Evolutionary conservation across 148 eudicot species (phyloP).

Genomic region (Vaccinium corymbosum): DNA sequence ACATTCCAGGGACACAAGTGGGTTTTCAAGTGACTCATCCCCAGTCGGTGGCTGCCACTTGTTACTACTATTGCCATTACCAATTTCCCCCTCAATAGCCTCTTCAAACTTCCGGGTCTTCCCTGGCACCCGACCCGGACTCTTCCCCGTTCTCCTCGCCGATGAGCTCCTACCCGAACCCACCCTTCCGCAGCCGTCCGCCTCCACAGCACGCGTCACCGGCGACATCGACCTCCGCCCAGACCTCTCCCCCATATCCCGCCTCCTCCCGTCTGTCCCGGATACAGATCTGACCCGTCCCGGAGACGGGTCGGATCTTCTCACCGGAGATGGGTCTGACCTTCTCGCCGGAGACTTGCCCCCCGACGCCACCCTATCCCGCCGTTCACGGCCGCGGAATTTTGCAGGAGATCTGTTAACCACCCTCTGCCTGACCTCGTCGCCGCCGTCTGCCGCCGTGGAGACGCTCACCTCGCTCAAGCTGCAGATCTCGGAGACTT

Average conservation of each 20-base stretch:
- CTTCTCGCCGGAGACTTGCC: conserved; percentile 43
- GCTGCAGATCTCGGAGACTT: conserved; percentile 39
- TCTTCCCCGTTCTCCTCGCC: conserved; percentile 14
- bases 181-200: not conserved
- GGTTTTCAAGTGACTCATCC: conserved; percentile 26
- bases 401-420: conserved; percentile 26
- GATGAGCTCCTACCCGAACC: conserved; percentile 8
- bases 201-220: not conserved
- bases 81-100: not conserved
- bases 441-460: conserved; percentile 24
- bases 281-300: conserved; percentile 28
- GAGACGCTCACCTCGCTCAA: conserved; percentile 44
- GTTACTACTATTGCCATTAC: not conserved
- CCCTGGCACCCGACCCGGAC: not conserved
- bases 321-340: conserved; percentile 35
- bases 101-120: conserved; percentile 13
- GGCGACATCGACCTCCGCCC: conserved; percentile 27
- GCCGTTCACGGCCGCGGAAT: conserved; percentile 18
- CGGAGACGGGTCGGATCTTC: conserved; percentile 40
- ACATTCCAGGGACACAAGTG: conserved; percentile 30
- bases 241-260: conserved; percentile 31
- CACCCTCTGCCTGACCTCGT: conserved; percentile 22
- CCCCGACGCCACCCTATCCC: not conserved
- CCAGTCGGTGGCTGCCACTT: conserved; percentile 1
- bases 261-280: conserved; percentile 14